Evolutionary conservation across 1,139 yeast genomes (phyloP).

Genomic region (Sugiyamaella pinicola): DNA sequence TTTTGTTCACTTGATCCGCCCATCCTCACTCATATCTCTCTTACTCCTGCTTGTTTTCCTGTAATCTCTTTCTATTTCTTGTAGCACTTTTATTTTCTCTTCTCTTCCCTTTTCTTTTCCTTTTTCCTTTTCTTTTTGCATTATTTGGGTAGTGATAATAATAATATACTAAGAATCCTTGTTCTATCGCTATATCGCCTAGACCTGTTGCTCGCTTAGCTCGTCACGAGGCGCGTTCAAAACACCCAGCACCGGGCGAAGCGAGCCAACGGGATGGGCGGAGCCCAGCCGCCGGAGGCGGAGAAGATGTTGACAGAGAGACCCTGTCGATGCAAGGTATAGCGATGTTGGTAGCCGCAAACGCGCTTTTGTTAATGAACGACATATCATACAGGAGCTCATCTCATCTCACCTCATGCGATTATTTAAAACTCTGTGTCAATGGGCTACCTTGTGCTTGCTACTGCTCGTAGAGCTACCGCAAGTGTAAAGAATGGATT

Average conservation of each 20-base stretch:
- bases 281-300: too few relatives aligned
- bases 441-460: not conserved
- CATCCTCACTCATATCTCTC: not conserved
- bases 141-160: conserved; percentile 6
- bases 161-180: not conserved
- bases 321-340: too few relatives aligned
- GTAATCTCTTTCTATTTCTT: not conserved
- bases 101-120: not conserved
- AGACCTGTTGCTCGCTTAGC: conserved; percentile 6
- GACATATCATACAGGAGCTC: not conserved
- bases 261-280: not conserved
- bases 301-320: too few relatives aligned
- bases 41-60: not conserved
- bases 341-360: too few relatives aligned
- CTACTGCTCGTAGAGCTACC: not conserved
- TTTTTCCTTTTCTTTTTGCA: not conserved
- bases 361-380: too few relatives aligned
- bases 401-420: conserved; percentile 4
- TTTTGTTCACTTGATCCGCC: not conserved
- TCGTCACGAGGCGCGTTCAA: not conserved
- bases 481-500: not conserved
- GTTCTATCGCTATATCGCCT: not conserved
- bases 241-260: not conserved
- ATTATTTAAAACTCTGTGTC: not conserved
- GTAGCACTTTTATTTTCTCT: not conserved